Conservation (phyloP, 768 basidiomycete genomes). For the Termitomyces eurrhizus region DNA sequence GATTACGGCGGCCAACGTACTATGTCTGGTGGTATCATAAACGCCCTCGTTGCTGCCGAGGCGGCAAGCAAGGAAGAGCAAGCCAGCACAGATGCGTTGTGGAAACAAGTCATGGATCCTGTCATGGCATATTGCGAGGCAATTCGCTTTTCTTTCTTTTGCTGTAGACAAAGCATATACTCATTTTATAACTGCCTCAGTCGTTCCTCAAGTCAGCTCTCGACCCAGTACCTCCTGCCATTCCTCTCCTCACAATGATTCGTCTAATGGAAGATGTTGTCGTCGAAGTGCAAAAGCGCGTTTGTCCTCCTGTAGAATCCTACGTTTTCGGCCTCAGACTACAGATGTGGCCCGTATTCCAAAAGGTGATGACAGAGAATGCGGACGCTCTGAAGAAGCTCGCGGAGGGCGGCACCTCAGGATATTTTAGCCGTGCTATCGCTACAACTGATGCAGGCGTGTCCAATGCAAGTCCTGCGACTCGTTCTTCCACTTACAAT, state of each 20-base stretch:
- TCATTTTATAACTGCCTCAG: conserved; percentile 29
- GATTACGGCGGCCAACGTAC: conserved; percentile 41
- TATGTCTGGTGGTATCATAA: conserved; percentile 28
- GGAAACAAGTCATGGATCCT: conserved; percentile 94
- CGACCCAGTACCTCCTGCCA: conserved; percentile 69
- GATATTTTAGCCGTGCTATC: conserved; percentile 60
- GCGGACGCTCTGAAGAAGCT: conserved; percentile 78
- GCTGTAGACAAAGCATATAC: not conserved
- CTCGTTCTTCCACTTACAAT: not conserved
- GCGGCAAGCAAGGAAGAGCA: conserved; percentile 56
- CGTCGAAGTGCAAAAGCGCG: conserved; percentile 69
- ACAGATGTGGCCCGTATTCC: conserved; percentile 91
- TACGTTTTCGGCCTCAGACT: conserved; percentile 80
- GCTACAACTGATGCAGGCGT: conserved; percentile 69
- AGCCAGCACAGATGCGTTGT: conserved; percentile 57
- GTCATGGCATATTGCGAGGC: conserved; percentile 84
- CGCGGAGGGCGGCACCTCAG: conserved; percentile 62
- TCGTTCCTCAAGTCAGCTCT: conserved; percentile 65
- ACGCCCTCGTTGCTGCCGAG: conserved; percentile 30
- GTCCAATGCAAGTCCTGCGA: conserved; percentile 42
- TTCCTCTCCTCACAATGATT: conserved; percentile 87
- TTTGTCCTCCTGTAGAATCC: conserved; percentile 74
- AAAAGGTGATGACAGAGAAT: conserved; percentile 83
- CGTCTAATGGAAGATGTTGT: conserved; percentile 82
- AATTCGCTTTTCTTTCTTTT: conserved; percentile 16